Evolutionary conservation across 176 grass and related monocot genomes (phyloP).

Genomic region (Ensete glaucum): DNA sequence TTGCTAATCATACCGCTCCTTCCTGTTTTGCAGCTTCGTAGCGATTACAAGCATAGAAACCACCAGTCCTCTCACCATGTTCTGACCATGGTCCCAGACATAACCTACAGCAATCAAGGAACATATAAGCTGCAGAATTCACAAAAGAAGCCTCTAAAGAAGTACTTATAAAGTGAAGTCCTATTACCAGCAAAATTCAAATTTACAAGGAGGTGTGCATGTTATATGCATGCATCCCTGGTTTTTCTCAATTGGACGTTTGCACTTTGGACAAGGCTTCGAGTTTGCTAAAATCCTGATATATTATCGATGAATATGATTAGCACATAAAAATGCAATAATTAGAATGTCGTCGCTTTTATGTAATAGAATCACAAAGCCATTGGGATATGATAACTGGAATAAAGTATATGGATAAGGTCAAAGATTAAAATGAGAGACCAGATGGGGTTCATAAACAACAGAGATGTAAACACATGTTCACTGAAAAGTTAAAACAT

Average conservation of each 20-base stretch:
- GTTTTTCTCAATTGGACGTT: constrained; percentile 98
- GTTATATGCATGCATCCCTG: constrained; percentile 99
- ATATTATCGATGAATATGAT: too few relatives aligned
- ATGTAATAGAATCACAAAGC: too few relatives aligned
- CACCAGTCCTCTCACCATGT: constrained; percentile 96
- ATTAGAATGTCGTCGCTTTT: too few relatives aligned
- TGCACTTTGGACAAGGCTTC: constrained; percentile 97
- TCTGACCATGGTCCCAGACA: constrained; percentile 98
- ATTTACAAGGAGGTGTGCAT: constrained; percentile 98
- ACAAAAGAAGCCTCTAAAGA: constrained; percentile 13
- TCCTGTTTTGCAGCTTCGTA: constrained; percentile 98
- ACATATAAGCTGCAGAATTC: constrained; percentile 13
- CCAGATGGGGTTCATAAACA: too few relatives aligned
- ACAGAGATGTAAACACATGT: too few relatives aligned
- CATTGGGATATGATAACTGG: too few relatives aligned
- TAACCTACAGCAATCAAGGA: constrained; percentile 39
- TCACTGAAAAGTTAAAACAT: too few relatives aligned
- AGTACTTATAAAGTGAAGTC: background rate
- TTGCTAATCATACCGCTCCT: constrained; percentile 59
- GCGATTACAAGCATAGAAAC: constrained; percentile 98
- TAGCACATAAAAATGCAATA: too few relatives aligned
- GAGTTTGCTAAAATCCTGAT: constrained; percentile 94
- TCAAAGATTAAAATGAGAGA: too few relatives aligned
- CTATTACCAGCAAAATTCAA: constrained; percentile 99
- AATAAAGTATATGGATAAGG: too few relatives aligned